A percentile compares a stretch with the other conserved stretches of the same genome.
Conservation (phyloP, 345 rosid species). For the Eutrema japonicum region DNA sequence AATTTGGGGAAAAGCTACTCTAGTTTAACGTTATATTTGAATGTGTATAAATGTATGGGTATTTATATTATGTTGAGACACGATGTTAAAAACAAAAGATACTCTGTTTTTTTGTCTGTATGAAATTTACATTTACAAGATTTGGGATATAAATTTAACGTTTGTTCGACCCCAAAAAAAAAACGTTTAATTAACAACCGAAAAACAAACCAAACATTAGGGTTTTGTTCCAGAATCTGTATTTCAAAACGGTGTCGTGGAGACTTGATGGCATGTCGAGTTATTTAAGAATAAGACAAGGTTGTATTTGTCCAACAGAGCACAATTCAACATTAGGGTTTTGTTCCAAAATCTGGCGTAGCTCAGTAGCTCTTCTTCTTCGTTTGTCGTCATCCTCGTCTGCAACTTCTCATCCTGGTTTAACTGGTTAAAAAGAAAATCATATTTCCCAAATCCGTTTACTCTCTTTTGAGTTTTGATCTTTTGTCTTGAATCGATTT, state of each 20-base stretch:
- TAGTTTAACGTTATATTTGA: slow-evolving; percentile 17
- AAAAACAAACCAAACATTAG: no score
- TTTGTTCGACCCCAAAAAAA: no score
- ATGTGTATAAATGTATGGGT: slow-evolving; percentile 30
- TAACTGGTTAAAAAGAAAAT: background rate
- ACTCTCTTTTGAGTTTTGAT: background rate
- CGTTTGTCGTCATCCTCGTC: slow-evolving; percentile 11
- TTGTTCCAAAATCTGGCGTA: background rate
- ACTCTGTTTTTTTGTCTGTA: background rate
- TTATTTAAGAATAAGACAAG: background rate
- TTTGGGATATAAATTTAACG: background rate
- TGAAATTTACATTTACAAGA: slow-evolving; percentile 8
- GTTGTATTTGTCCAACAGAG: background rate
- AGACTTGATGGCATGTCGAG: background rate
- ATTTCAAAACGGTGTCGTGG: background rate
- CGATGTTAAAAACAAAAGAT: background rate
- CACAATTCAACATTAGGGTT: slow-evolving; percentile 11
- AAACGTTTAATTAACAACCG: no score
- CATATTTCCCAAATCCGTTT: background rate
- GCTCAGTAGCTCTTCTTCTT: background rate
- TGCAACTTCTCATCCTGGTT: slow-evolving; percentile 5
- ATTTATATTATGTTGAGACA: slow-evolving; percentile 5
- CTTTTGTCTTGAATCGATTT: background rate
- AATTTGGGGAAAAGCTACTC: background rate
- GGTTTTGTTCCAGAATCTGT: no score